phyloP scores from a whole-genome alignment of 148 eudicot genomes.

The Rhododendron ovatum region DNA sequence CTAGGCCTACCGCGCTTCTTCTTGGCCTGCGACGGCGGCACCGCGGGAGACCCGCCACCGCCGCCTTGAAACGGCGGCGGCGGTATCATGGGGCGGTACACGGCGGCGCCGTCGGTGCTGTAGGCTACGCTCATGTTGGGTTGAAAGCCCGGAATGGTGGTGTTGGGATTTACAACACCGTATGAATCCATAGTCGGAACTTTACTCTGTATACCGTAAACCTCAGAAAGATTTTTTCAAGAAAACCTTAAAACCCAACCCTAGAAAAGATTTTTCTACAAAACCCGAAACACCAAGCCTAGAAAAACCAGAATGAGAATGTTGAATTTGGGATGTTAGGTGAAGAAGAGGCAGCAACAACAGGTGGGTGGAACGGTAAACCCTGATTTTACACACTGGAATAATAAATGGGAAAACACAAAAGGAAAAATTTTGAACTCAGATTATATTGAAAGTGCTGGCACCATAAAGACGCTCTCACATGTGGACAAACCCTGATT shows the following conservation, averaged over 20 bases:
- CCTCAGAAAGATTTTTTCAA: background rate
- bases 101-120: constrained; percentile 22
- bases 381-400: background rate
- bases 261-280: background rate
- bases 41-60: background rate
- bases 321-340: background rate
- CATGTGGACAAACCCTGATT: background rate
- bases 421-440: too few relatives aligned
- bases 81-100: constrained; percentile 24
- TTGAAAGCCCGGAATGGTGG: background rate
- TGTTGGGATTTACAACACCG: constrained; percentile 4
- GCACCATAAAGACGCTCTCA: too few relatives aligned
- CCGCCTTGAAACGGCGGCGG: background rate
- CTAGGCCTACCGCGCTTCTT: constrained; percentile 34
- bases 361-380: background rate
- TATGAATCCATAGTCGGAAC: background rate
- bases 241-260: background rate
- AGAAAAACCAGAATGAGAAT: background rate
- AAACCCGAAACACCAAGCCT: background rate
- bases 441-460: too few relatives aligned
- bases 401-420: too few relatives aligned
- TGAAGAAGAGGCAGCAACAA: background rate
- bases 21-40: constrained; percentile 8
- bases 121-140: constrained; percentile 26
- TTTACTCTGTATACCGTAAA: background rate